Base-by-base conservation (phyloP, 2,329 filamentous ascomycete genomes). In the Arthroderma uncinatum region DNA sequence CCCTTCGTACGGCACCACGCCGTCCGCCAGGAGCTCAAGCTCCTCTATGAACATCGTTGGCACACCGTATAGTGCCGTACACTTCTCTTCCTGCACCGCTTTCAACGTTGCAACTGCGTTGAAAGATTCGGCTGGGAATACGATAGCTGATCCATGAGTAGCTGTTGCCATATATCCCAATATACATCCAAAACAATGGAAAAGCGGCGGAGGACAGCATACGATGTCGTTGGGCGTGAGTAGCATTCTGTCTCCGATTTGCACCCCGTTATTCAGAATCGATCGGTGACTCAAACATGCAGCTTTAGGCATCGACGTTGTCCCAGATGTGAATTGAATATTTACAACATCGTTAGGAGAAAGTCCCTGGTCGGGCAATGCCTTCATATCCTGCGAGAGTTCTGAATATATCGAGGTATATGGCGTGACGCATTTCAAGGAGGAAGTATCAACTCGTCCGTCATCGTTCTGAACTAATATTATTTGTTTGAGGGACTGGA, bases 301-400 rank as follows among this genome's bases (percentile, higher is more conserved):
- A 0, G 93, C 93, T 73, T 97, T 97, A 21, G 91, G 92, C 66
- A 81, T 78, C 0, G 87, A 88, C 0, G 93, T 97, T 0, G 93
- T 97, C n/a, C 92, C 93, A 0, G 86, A 92, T 0, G 93, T 98
- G 74, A 97, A 97, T 70, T 97, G 92, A 62, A 97, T 95, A 68
- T 96, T 97, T 63, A 94, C 85, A 1, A 86, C 83, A 54, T 97
- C 92, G 60, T 81, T 70, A 0, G 83, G 77, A 85, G 75, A 71
- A 23, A 70, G 30, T 64, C 64, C 9, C 67, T 76, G 68, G 71
- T 75, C 60, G 66, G 71, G 64, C 73, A 87, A 57, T 60, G 70
- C 59, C 52, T 58, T 60, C 52, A 66, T 66, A 57, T 71, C 65
- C n/a, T 67, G 68, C 4, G 74, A 71, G 59, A 79, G 70, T 8